Evolutionary conservation across 2,329 filamentous ascomycete genomes (phyloP).

Genomic region (Fusarium ramigenum): DNA sequence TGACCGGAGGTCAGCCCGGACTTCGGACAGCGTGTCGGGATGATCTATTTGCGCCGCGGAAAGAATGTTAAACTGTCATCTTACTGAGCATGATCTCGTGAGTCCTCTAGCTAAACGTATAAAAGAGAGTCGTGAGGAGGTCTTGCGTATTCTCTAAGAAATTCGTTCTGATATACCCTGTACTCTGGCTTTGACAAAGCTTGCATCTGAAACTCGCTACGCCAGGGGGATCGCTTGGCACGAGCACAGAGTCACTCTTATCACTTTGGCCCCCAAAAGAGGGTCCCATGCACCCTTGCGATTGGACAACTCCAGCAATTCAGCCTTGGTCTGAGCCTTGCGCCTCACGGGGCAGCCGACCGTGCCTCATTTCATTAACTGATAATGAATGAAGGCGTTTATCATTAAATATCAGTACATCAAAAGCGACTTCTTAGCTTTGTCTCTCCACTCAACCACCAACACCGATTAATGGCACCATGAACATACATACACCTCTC

Average conservation of each 20-base stretch:
- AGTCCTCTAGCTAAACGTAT: too few species aligned
- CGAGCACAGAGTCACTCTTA: background rate
- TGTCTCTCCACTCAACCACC: too few species aligned
- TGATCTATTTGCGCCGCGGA: background rate
- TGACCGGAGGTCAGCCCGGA: too few species aligned
- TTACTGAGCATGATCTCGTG: background rate
- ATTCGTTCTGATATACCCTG: background rate
- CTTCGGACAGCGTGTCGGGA: background rate
- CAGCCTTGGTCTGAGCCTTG: background rate
- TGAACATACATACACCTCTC: background rate
- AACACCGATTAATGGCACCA: background rate
- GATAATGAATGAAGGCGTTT: background rate
- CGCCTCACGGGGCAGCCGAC: background rate
- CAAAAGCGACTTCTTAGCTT: too few species aligned
- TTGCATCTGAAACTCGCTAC: background rate
- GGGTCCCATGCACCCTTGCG: background rate
- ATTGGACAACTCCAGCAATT: background rate
- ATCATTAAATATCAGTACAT: too few species aligned
- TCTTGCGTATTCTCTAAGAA: too few species aligned
- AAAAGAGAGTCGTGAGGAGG: background rate
- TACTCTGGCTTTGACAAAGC: background rate
- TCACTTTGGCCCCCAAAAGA: background rate
- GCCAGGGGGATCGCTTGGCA: background rate
- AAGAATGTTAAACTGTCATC: too few species aligned
- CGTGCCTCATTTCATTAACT: background rate